phyloP scores from a whole-genome alignment of 768 basidiomycete species.

The Suillus lakei region DNA sequence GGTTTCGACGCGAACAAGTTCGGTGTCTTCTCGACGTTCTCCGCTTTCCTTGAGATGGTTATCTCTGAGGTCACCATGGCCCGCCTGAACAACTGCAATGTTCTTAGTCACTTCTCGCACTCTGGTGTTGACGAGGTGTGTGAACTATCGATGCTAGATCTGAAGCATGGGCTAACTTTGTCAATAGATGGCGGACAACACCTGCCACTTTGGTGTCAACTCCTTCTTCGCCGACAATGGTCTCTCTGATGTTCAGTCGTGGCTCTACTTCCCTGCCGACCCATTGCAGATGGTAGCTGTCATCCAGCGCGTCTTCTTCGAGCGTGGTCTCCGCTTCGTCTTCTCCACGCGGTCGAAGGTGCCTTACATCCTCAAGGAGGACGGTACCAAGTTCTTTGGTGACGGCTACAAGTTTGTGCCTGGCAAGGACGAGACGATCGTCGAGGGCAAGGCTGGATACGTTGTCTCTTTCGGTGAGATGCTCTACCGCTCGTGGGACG shows the following conservation, averaged over 20 bases:
- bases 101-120: conserved; percentile 89
- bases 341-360: conserved; percentile 92
- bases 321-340: conserved; percentile 81
- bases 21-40: conserved; percentile 90
- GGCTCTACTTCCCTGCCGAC: conserved; percentile 90
- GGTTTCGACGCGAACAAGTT: conserved; percentile 83
- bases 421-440: conserved; percentile 83
- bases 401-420: conserved; percentile 79
- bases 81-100: conserved; percentile 87
- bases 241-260: conserved; percentile 77
- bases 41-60: conserved; percentile 91
- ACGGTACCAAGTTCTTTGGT: conserved; percentile 70
- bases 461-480: conserved; percentile 88
- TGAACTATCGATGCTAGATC: background rate
- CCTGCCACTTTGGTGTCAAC: conserved; percentile 77
- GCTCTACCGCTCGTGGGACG: conserved; percentile 84
- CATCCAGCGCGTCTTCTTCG: conserved; percentile 80
- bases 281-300: conserved; percentile 79
- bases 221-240: conserved; percentile 90
- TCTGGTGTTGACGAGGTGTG: conserved; percentile 73
- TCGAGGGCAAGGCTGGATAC: conserved; percentile 79
- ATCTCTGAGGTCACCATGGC: conserved; percentile 92
- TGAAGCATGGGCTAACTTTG: conserved; percentile 3
- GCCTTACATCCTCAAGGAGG: conserved; percentile 81
- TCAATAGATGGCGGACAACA: conserved; percentile 58